Conservation (phyloP, 305 asterid genomes). For the Solanum aculeatissimum region DNA sequence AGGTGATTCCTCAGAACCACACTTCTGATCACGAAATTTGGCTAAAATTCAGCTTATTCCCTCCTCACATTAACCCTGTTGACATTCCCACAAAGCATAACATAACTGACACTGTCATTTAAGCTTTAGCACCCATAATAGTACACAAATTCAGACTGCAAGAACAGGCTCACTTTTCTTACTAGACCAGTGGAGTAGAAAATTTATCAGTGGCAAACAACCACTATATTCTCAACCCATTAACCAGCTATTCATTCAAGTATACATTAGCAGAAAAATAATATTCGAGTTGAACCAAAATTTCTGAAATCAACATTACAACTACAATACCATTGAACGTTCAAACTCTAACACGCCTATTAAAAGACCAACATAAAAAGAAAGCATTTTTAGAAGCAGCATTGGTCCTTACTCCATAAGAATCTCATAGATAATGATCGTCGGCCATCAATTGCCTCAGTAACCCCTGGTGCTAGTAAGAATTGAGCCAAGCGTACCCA, state of each 20-base stretch:
- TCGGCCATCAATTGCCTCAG: slow-evolving; percentile 7
- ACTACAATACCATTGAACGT: background rate
- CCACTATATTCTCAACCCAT: background rate
- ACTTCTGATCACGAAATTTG: background rate
- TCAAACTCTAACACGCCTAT: background rate
- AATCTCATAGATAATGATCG: background rate
- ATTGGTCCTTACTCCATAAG: slow-evolving; percentile 3
- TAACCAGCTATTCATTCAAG: background rate
- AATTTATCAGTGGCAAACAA: background rate
- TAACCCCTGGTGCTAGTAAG: slow-evolving; percentile 40
- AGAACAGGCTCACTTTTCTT: background rate
- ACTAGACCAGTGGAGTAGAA: background rate
- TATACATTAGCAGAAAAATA: background rate
- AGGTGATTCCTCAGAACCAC: background rate
- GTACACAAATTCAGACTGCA: background rate
- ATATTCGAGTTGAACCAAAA: background rate
- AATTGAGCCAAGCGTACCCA: slow-evolving; percentile 66
- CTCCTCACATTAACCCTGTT: background rate
- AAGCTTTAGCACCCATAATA: background rate
- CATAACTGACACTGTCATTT: background rate
- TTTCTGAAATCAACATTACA: background rate
- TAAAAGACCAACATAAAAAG: background rate
- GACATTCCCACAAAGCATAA: background rate
- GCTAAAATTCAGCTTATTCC: background rate
- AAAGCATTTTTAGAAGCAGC: background rate